phyloP scores from a whole-genome alignment of 2,329 filamentous ascomycete genomes.

The Aspergillus sp. region DNA sequence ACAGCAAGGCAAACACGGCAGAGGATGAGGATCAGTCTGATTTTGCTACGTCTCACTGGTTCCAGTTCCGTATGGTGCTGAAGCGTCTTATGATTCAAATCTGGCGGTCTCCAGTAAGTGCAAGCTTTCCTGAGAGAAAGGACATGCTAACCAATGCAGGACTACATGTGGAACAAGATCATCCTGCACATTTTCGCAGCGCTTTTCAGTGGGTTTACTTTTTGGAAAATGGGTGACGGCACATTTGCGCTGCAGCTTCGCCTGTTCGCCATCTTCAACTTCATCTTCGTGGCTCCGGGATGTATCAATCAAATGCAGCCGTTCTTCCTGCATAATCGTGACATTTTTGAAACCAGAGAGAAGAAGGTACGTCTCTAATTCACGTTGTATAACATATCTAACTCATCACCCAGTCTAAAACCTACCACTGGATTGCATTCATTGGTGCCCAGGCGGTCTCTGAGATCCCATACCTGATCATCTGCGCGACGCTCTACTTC shows the following conservation, averaged over 20 bases:
- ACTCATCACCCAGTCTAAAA: slow-evolving; percentile 47
- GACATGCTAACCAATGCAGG: slow-evolving; percentile 15
- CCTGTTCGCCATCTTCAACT: slow-evolving; percentile 62
- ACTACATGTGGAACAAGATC: slow-evolving; percentile 49
- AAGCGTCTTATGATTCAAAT: slow-evolving; percentile 32
- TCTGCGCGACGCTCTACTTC: slow-evolving; percentile 48
- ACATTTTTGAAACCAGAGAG: slow-evolving; percentile 60
- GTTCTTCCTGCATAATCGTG: slow-evolving; percentile 56
- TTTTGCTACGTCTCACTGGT: slow-evolving; percentile 40
- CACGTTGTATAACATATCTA: not conserved
- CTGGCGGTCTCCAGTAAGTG: slow-evolving; percentile 33
- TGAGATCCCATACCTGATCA: slow-evolving; percentile 47
- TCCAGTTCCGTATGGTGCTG: slow-evolving; percentile 38
- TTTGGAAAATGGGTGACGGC: slow-evolving; percentile 58
- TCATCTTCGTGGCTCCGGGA: slow-evolving; percentile 61
- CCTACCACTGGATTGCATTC: slow-evolving; percentile 61
- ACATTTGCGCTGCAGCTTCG: slow-evolving; percentile 54
- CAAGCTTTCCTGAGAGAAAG: not conserved
- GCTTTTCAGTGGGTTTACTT: slow-evolving; percentile 62
- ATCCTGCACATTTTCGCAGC: slow-evolving; percentile 54
- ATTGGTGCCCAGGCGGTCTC: slow-evolving; percentile 53
- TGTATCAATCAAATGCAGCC: slow-evolving; percentile 60
- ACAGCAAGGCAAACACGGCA: slow-evolving; percentile 15
- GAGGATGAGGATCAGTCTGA: slow-evolving; percentile 34
- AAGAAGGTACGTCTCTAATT: slow-evolving; percentile 44